Percentiles rank a stretch among this genome's conserved stretches.
Evolutionary conservation across 208 protist genomes (phyloP).

Genomic region (Blechomonas ayalai): DNA sequence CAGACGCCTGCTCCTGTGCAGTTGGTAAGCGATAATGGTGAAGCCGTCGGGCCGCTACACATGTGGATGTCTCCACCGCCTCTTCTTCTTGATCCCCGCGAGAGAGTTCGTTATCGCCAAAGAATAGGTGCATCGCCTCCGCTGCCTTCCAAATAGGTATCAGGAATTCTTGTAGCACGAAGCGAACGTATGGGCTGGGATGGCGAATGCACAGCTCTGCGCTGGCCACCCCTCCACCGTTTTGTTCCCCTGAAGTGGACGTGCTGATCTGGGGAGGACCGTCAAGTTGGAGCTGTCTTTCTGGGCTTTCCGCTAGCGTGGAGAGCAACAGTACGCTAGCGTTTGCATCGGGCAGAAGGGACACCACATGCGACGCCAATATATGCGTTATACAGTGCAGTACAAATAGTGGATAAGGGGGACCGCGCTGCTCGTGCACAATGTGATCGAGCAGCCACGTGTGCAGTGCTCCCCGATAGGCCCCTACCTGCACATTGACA

Average conservation of each 20-base stretch:
- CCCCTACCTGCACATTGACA: slow-evolving; percentile 33
- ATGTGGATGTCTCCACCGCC: too few relatives aligned
- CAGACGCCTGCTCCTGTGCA: slow-evolving; percentile 14
- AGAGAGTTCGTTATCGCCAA: slow-evolving; percentile 7
- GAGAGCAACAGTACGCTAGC: slow-evolving; percentile 6
- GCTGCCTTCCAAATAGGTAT: slow-evolving; percentile 36
- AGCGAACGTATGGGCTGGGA: slow-evolving; percentile 10
- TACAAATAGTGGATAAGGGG: slow-evolving; percentile 26
- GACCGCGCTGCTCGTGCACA: slow-evolving; percentile 20
- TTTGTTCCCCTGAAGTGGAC: too few relatives aligned
- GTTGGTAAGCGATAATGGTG: too few relatives aligned
- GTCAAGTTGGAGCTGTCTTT: too few relatives aligned
- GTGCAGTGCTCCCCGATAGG: slow-evolving; percentile 20
- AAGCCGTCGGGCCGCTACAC: too few relatives aligned
- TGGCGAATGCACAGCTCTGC: too few relatives aligned
- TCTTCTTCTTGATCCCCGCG: background rate
- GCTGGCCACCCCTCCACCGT: too few relatives aligned
- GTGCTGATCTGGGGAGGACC: too few relatives aligned
- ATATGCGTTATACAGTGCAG: slow-evolving; percentile 17
- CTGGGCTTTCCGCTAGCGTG: background rate
- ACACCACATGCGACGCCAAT: slow-evolving; percentile 11
- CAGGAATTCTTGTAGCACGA: slow-evolving; percentile 26
- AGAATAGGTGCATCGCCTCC: slow-evolving; percentile 22
- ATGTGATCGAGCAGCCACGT: slow-evolving; percentile 25
- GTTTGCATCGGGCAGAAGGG: slow-evolving; percentile 19